These are phyloP conservation scores for Penicillium verhagenii DNA, from an alignment of 495 filamentous ascomycete genomes.

Conservation along the genomic window DNA sequence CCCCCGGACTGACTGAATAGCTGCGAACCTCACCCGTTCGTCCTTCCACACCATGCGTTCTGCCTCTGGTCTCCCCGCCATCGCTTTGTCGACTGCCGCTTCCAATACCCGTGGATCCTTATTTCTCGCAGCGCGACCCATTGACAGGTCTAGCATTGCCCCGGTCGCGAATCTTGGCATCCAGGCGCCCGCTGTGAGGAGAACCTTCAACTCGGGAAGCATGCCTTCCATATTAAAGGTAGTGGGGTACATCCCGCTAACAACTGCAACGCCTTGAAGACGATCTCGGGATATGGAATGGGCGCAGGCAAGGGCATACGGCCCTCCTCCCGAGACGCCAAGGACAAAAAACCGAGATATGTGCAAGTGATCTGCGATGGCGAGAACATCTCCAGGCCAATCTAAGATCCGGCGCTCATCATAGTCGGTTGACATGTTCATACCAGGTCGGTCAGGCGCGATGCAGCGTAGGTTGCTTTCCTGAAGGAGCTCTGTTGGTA, in stretches of 20 bases:
- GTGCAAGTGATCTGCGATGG: constrained; percentile 6
- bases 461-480: not conserved
- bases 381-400: constrained; percentile 12
- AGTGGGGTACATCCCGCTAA: constrained; percentile 6
- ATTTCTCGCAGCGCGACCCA: constrained; percentile 4
- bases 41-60: not conserved
- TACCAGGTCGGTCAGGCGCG: constrained; percentile 9
- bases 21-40: not conserved
- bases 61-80: not conserved
- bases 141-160: not conserved
- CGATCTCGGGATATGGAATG: constrained; percentile 2
- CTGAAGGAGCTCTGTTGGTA: not conserved
- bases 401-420: constrained; percentile 3
- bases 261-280: constrained; percentile 3
- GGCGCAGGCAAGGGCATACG: constrained; percentile 13
- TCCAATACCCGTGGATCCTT: constrained; percentile 4
- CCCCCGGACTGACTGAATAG: not conserved
- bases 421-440: constrained; percentile 10
- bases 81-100: not conserved
- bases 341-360: constrained; percentile 9
- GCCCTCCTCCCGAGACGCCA: constrained; percentile 10
- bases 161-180: constrained; percentile 5
- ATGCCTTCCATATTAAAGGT: constrained; percentile 3
- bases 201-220: not conserved
- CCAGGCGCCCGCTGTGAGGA: constrained; percentile 4